Conservation (phyloP, 164 flowering plant species). For the Pachysandra terminalis region DNA sequence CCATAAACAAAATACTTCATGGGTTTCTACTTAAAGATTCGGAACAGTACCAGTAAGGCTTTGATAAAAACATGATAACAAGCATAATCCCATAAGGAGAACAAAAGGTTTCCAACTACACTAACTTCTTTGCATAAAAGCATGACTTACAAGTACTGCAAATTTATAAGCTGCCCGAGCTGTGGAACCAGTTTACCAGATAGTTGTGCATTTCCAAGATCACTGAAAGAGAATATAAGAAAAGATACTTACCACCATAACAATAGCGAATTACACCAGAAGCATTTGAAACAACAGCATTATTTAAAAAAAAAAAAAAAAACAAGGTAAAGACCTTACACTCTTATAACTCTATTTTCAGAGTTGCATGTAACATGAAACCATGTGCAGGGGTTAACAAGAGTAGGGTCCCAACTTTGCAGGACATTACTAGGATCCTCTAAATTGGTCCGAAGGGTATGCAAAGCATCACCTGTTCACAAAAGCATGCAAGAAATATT, state of each 20-base stretch:
- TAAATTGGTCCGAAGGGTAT: conserved; percentile 56
- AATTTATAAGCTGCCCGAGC: conserved; percentile 76
- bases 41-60: not conserved
- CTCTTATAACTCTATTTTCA: conserved; percentile 91
- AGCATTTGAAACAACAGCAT: not conserved
- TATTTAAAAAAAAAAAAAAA: not conserved
- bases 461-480: conserved; percentile 85
- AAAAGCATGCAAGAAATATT: conserved; percentile 4
- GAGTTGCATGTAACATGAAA: conserved; percentile 92
- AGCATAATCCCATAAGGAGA: not conserved
- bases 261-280: not conserved
- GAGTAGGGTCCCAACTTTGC: conserved; percentile 96
- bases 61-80: not conserved
- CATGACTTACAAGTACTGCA: conserved; percentile 80
- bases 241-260: conserved; percentile 4
- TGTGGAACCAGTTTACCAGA: conserved; percentile 85
- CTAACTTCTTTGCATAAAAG: not conserved
- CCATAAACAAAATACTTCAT: not conserved
- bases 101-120: not conserved
- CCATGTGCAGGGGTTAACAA: conserved; percentile 96
- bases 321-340: conserved; percentile 40
- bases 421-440: conserved; percentile 80
- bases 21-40: not conserved
- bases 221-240: conserved; percentile 39
- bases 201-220: conserved; percentile 89